Base-by-base conservation (phyloP, 2,329 filamentous ascomycete genomes). In the Verticillium longisporum region DNA sequence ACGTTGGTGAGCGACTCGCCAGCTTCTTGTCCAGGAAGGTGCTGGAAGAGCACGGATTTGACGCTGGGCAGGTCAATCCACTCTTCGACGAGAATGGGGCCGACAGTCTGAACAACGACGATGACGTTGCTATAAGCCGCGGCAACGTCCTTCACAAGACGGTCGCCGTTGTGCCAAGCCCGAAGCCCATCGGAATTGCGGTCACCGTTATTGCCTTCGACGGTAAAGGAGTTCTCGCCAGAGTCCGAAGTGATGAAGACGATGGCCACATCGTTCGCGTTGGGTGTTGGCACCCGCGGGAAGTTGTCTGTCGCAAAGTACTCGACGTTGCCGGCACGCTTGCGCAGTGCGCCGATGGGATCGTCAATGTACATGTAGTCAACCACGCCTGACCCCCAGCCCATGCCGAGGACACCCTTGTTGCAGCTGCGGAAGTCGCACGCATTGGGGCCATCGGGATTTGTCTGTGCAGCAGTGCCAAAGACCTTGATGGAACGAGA, bases 351-450 rank as follows among this genome's bases (percentile, higher is more conserved):
- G 3, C 66, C 66, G 55, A 78, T 80, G 0, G 94, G 94, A 26
- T 89, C 83, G 15, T 96, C 78, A 1, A 97, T 80, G 68, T 96
- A 96, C 2, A 90, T 90, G 63, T 93, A 94, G 54, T 96, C 87
- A 6, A 92, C 92, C 0, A 92, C 87, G 1, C 93, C 93, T 4
- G 90, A 95, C 14, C 94, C 94, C 94, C 93, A 97, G 14, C 93
- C 94, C 18, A 88, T 89, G 3, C 84, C 92, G 2, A 97, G 79
- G 0, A 92, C 96, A 6, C 92, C 93, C 66, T 91, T 87, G 70
- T 97, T 96, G 75, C 94, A 97, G 58, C 84, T 88, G 56, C 92
- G 86, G 70, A 97, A 92, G 6, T 76, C 68, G 72, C 94, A 98
- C 4, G 79, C 79, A 69, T 97, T 97, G 2, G 88, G 85, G 0